phyloP scores from a whole-genome alignment of 2,329 filamentous ascomycete species.

The Nemania sp. region DNA sequence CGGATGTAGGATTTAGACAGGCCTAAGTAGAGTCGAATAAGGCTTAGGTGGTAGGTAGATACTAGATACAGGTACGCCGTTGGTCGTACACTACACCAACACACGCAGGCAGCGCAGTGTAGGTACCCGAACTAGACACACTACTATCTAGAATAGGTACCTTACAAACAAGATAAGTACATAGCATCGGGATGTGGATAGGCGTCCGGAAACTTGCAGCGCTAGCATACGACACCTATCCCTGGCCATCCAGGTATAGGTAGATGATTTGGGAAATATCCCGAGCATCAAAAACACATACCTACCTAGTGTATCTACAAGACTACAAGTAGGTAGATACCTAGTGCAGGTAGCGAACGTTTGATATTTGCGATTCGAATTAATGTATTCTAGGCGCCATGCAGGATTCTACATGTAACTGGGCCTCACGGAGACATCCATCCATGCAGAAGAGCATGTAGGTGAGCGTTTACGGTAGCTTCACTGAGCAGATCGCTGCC shows the following conservation, averaged over 20 bases:
- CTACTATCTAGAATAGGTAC: background rate
- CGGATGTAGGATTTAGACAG: background rate
- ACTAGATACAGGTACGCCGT: too few species aligned
- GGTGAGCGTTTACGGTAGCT: slow-evolving; percentile 27
- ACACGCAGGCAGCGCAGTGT: background rate
- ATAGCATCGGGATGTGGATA: background rate
- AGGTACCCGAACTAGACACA: background rate
- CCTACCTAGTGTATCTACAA: too few species aligned
- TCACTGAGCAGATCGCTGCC: slow-evolving; percentile 26
- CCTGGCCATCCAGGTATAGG: background rate
- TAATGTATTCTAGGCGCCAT: background rate
- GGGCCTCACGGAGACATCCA: slow-evolving; percentile 6
- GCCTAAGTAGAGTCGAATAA: background rate
- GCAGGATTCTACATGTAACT: background rate
- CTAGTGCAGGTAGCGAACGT: too few species aligned
- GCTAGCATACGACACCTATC: slow-evolving; percentile 15
- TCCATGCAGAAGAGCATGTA: slow-evolving; percentile 18
- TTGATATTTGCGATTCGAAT: slow-evolving; percentile 9
- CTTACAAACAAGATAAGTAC: background rate
- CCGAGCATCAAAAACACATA: slow-evolving; percentile 9
- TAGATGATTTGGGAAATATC: slow-evolving; percentile 1
- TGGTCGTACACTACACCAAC: background rate
- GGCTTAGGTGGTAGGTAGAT: background rate
- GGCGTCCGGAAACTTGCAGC: slow-evolving; percentile 1
- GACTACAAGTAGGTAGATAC: too few species aligned